Evolutionary conservation across 345 rosid species (phyloP), one percentile per base, ranked within the genome.

Genomic region (Hypericum perforatum): DNA sequence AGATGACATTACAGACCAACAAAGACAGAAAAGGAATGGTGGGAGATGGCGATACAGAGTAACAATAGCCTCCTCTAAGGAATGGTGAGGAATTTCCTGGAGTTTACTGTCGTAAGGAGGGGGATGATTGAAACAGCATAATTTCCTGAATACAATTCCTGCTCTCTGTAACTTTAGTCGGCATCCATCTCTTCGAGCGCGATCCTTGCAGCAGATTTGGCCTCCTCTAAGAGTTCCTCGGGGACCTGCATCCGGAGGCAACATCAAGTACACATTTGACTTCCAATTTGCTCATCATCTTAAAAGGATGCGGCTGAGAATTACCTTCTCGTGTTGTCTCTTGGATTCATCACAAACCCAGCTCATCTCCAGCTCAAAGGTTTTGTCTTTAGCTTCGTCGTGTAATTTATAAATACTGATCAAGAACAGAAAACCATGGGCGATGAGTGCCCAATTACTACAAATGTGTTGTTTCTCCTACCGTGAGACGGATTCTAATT

Each of bases 121-220:
- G 4, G 1, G 32, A 22, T 22, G 32, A 22, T 22, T 22, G 32
- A 22, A 22, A 22, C 32, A 22, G 32, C 32, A 4, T 22, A 22
- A 22, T 4, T 22, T 22, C 32, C 32, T 22, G 32, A 22, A 22
- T 22, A 22, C 4, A 22, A 22, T 4, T 22, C 32, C 32, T 22
- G 32, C 32, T 22, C 32, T 22, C 32, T 22, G 32, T 22, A 22
- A 22, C 32, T 22, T 22, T 67, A 92, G 78, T 92, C 98, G 9
- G 98, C 97, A 77, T 92, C 98, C 95, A 92, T 92, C 65, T 92
- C 97, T 70, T 92, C 98, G 37, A 92, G 77, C 0, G 98, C 98
- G 46, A 67, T 68, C 60, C 68, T 82, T 42, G 98, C 98, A 10
- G 98, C 97, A 46, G 76, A 60, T 70, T 85, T 92, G 36, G 98